phyloP scores from a whole-genome alignment of 1,139 yeast genomes.

The Kodamaea fungicola region DNA sequence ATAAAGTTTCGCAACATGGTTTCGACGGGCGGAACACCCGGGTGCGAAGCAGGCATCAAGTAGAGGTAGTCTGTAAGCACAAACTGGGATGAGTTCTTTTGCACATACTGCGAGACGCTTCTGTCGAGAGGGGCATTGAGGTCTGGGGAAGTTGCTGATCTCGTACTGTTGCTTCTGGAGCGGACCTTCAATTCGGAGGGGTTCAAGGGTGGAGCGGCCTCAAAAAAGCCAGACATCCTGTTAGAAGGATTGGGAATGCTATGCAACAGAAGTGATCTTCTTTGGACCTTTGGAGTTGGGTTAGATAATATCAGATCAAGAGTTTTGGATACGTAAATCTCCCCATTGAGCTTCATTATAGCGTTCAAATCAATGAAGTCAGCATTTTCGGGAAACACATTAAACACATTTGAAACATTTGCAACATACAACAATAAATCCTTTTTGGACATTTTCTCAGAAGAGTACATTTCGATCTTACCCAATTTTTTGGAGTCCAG shows the following conservation, averaged over 20 bases:
- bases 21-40: slow-evolving; percentile 54
- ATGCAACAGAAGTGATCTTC: slow-evolving; percentile 1
- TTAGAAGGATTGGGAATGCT: slow-evolving; percentile 8
- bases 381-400: slow-evolving; percentile 55
- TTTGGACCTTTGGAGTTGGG: not conserved
- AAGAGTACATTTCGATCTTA: slow-evolving; percentile 47
- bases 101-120: slow-evolving; percentile 14
- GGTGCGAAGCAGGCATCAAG: slow-evolving; percentile 53
- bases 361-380: slow-evolving; percentile 52
- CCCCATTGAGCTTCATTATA: slow-evolving; percentile 50
- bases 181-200: slow-evolving; percentile 2
- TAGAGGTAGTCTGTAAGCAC: slow-evolving; percentile 38
- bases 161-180: slow-evolving; percentile 5
- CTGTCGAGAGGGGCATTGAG: slow-evolving; percentile 5
- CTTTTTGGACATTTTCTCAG: slow-evolving; percentile 41
- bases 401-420: slow-evolving; percentile 39
- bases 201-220: slow-evolving; percentile 6
- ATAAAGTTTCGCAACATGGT: slow-evolving; percentile 54
- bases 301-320: slow-evolving; percentile 26
- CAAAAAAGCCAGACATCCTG: slow-evolving; percentile 7
- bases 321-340: slow-evolving; percentile 42
- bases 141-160: slow-evolving; percentile 3
- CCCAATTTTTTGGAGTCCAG: slow-evolving; percentile 38
- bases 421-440: slow-evolving; percentile 45
- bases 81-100: slow-evolving; percentile 29